Conservation (phyloP, 176 grass and related monocot genomes). For the Hyparrhenia diplandra region DNA sequence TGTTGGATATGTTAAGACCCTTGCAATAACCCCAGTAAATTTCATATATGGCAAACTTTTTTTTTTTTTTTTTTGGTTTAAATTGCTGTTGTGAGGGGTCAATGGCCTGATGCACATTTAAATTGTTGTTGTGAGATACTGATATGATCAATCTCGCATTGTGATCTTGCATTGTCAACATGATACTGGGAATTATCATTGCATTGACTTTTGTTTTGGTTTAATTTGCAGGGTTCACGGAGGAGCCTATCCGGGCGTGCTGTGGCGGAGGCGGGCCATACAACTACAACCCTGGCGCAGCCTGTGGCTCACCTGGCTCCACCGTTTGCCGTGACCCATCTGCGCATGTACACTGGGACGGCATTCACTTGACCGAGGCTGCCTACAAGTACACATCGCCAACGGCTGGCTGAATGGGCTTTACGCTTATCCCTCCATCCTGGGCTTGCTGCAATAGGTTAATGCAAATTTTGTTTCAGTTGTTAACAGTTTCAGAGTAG, state of each 20-base stretch:
- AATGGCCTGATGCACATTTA: neutral
- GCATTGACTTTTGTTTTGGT: neutral
- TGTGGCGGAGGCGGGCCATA: conserved; percentile 59
- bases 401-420: conserved; percentile 43
- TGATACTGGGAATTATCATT: neutral
- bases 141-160: no score
- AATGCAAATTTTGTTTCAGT: neutral
- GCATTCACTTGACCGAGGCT: conserved; percentile 56
- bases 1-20: no score
- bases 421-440: conserved; percentile 48
- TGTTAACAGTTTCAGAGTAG: no score
- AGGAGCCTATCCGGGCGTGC: conserved; percentile 39
- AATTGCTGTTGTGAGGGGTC: neutral
- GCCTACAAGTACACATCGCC: conserved; percentile 48
- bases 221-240: conserved; percentile 39
- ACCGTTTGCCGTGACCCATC: conserved; percentile 37
- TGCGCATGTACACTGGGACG: conserved; percentile 46
- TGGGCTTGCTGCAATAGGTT: conserved; percentile 10
- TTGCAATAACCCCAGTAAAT: no score
- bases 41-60: no score
- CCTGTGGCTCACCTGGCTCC: conserved; percentile 34
- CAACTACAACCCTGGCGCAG: conserved; percentile 38
- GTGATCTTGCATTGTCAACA: neutral
- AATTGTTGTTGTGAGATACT: no score
- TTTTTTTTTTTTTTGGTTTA: no score